These are phyloP conservation scores for Xylariaceae sp. DNA, from an alignment of 2,329 filamentous ascomycete genomes.

Conservation along the genomic window DNA sequence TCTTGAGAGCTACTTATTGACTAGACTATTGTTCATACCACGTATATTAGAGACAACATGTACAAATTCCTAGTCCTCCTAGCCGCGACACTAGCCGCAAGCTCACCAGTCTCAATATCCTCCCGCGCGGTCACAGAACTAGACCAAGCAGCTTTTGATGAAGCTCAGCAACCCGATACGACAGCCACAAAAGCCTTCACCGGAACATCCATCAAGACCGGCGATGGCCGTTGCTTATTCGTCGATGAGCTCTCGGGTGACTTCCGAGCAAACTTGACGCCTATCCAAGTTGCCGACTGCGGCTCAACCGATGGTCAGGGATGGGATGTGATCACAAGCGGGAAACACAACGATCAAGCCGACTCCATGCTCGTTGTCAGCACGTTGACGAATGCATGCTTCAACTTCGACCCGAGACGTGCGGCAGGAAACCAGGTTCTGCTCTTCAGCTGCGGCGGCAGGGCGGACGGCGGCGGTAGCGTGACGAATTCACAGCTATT, in stretches of 20 bases:
- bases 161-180: slow-evolving; percentile 42
- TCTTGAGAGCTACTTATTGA: slow-evolving; percentile 1
- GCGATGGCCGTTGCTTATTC: slow-evolving; percentile 41
- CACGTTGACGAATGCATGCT: slow-evolving; percentile 56
- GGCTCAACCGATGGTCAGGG: slow-evolving; percentile 39
- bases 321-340: slow-evolving; percentile 45
- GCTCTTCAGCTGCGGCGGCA: slow-evolving; percentile 58
- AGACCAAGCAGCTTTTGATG: slow-evolving; percentile 38
- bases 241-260: slow-evolving; percentile 44
- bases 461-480: slow-evolving; percentile 51
- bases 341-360: slow-evolving; percentile 48
- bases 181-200: slow-evolving; percentile 42
- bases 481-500: slow-evolving; percentile 54
- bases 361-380: slow-evolving; percentile 52
- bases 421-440: slow-evolving; percentile 50
- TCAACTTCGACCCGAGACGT: slow-evolving; percentile 56
- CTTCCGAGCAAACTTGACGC: slow-evolving; percentile 44
- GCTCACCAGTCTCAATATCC: slow-evolving; percentile 12
- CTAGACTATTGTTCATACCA: neutral
- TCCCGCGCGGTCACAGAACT: slow-evolving; percentile 32
- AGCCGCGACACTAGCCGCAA: slow-evolving; percentile 10
- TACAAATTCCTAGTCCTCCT: slow-evolving; percentile 8
- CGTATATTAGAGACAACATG: neutral
- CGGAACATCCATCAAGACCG: slow-evolving; percentile 39
- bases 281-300: slow-evolving; percentile 41